Evolutionary conservation across 306 rosid genomes (phyloP), one percentile per base, ranked within the genome.

Genomic region (Vigna mungo): DNA sequence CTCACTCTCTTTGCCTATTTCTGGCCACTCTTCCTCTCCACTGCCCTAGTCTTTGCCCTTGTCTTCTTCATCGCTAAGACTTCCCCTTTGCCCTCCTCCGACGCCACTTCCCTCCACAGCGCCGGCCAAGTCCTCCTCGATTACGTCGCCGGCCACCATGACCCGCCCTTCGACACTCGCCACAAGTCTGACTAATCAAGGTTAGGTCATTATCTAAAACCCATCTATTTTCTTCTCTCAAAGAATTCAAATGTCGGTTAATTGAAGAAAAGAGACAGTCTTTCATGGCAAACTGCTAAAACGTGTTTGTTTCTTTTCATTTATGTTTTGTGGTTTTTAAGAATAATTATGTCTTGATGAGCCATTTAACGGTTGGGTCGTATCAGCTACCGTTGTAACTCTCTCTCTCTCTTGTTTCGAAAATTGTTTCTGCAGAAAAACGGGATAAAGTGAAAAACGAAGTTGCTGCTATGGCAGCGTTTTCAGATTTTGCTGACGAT

Each of bases 1-100:
- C 18, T 90, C 15, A 75, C 86, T 54, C 78, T 94, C 53, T n/a
- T 94, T 21, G 87, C 91, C 34, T 94, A 90, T 86, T 94, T 94
- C 78, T 94, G 98, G 96, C 98, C 98, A 3, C 98, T 94, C 23
- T 71, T 90, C 23, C 86, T 92, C 86, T 92, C 98, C 77, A 92
- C 98, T 1, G 90, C 96, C 1, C 84, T 92, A 73, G 89, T 90
- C 55, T 93, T 94, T 77, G 78, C 87, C 65, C 86, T 90, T 44
- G 93, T 94, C 69, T 73, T 89, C 43, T 47, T 89, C 74, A 85
- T 94, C 74, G 89, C 85, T 7, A 87, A 75, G 65, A 88, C 91
- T 62, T 80, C 89, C 23, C 77, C 92, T 27, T 54, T 76, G 0
- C 81, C 86, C 9, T 27, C 78, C 5, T 0, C 91, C 52, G 91